phyloP scores from a whole-genome alignment of 371 early-diverging fungal genomes.

The Saksenaea vasiformis region DNA sequence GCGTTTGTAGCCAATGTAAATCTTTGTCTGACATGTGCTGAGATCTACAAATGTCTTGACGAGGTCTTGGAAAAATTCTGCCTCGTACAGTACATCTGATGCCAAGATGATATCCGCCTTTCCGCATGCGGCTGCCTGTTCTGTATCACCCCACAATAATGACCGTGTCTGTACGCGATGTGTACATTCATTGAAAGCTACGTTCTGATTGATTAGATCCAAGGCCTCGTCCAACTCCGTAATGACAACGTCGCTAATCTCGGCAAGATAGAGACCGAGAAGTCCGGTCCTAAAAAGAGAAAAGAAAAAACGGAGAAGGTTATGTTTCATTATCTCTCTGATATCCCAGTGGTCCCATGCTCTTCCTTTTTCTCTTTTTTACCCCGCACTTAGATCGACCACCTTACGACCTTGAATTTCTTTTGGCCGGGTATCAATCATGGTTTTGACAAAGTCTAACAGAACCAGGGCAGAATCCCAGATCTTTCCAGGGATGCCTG shows the following conservation, averaged over 20 bases:
- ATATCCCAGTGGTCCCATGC: background rate
- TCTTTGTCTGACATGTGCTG: constrained; percentile 38
- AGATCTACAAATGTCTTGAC: constrained; percentile 51
- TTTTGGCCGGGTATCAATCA: constrained; percentile 21
- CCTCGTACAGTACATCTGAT: constrained; percentile 64
- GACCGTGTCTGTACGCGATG: constrained; percentile 14
- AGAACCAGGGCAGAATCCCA: constrained; percentile 67
- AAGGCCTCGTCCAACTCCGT: constrained; percentile 62
- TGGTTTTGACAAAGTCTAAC: constrained; percentile 42
- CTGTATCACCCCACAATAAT: constrained; percentile 36
- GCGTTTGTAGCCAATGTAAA: constrained; percentile 63
- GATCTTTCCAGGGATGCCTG: constrained; percentile 62
- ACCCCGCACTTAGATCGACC: constrained; percentile 63
- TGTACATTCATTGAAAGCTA: constrained; percentile 26
- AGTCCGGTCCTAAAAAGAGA: constrained; percentile 50
- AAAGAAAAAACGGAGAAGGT: too few relatives aligned
- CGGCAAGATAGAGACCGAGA: constrained; percentile 52
- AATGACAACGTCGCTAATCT: constrained; percentile 39
- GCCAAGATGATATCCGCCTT: constrained; percentile 58
- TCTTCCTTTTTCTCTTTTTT: constrained; percentile 6
- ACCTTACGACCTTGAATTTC: constrained; percentile 43
- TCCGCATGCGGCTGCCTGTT: constrained; percentile 25
- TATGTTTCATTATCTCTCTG: too few relatives aligned
- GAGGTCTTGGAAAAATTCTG: constrained; percentile 46
- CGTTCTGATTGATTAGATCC: constrained; percentile 43